A percentile compares a stretch with the other conserved stretches of the same genome.
phyloP scores from a whole-genome alignment of 2,329 filamentous ascomycete genomes.

The Geosmithia putterillii region DNA sequence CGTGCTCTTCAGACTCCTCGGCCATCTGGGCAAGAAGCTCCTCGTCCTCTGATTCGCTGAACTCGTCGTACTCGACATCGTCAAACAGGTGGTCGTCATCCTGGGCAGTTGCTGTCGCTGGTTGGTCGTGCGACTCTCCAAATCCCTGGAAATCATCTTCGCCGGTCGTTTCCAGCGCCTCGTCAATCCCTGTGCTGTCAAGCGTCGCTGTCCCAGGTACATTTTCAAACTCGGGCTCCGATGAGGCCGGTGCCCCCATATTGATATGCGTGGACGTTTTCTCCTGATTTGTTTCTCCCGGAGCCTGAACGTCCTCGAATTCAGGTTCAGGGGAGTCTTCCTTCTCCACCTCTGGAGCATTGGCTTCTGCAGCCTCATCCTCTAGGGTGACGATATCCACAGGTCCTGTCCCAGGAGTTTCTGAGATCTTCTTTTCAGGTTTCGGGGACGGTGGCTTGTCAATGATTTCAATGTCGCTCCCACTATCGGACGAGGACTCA shows the following conservation, averaged over 20 bases:
- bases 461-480: slow-evolving; percentile 44
- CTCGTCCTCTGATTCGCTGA: slow-evolving; percentile 84
- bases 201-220: slow-evolving; percentile 9
- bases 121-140: neutral
- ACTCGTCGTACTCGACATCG: slow-evolving; percentile 57
- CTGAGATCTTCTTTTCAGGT: neutral
- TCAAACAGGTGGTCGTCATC: slow-evolving; percentile 30
- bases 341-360: neutral
- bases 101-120: neutral
- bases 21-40: slow-evolving; percentile 79
- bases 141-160: neutral
- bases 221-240: slow-evolving; percentile 20
- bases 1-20: slow-evolving; percentile 85
- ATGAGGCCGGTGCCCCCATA: slow-evolving; percentile 3
- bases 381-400: neutral
- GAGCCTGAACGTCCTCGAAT: slow-evolving; percentile 1
- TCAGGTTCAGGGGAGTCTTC: slow-evolving; percentile 1
- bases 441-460: slow-evolving; percentile 28
- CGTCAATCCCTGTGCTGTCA: neutral
- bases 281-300: neutral
- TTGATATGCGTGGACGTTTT: neutral
- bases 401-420: neutral
- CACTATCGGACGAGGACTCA: slow-evolving; percentile 46
- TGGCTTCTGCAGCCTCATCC: neutral
- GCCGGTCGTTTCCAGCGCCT: slow-evolving; percentile 4